Conservation (phyloP, 2,329 filamentous ascomycete genomes). For the Cordyceps fumosorosea region DNA sequence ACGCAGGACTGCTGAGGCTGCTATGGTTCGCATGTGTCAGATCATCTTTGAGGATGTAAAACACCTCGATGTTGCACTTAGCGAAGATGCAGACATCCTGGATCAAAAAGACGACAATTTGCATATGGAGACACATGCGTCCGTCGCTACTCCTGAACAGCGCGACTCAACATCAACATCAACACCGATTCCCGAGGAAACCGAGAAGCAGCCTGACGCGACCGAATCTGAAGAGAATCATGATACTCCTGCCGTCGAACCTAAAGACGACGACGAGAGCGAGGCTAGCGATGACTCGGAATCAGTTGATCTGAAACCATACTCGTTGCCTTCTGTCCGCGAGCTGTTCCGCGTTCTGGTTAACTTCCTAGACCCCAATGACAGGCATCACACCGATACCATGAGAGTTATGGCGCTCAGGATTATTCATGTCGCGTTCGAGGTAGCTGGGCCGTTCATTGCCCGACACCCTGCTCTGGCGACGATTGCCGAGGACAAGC, state of each 20-base stretch:
- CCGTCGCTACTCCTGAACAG: slow-evolving; percentile 9
- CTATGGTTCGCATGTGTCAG: slow-evolving; percentile 99
- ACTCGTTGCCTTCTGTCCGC: slow-evolving; percentile 87
- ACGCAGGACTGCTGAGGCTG: slow-evolving; percentile 84
- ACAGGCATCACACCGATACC: slow-evolving; percentile 84
- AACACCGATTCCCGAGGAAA: slow-evolving; percentile 1
- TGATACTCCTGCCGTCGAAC: slow-evolving; percentile 17
- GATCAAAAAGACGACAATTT: slow-evolving; percentile 66
- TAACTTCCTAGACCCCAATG: slow-evolving; percentile 87
- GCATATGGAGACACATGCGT: slow-evolving; percentile 63
- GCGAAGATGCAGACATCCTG: slow-evolving; percentile 57
- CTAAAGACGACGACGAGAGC: slow-evolving; percentile 17
- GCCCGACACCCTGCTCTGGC: slow-evolving; percentile 86
- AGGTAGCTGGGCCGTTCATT: slow-evolving; percentile 93
- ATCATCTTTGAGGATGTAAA: slow-evolving; percentile 94
- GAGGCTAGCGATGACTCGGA: slow-evolving; percentile 36
- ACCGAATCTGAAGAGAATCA: slow-evolving; percentile 6
- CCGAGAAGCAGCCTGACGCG: slow-evolving; percentile 2
- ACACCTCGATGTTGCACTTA: slow-evolving; percentile 71
- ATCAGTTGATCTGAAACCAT: slow-evolving; percentile 66
- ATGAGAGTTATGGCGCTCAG: slow-evolving; percentile 96
- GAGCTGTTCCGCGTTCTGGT: slow-evolving; percentile 93
- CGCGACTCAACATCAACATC: slow-evolving; percentile 8
- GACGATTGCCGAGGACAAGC: slow-evolving; percentile 79
- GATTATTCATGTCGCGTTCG: slow-evolving; percentile 93